Percentiles rank a stretch among this genome's conserved stretches.
Evolutionary conservation across 352 stramenopile species (phyloP).

Genomic region (Phytophthora europaea): DNA sequence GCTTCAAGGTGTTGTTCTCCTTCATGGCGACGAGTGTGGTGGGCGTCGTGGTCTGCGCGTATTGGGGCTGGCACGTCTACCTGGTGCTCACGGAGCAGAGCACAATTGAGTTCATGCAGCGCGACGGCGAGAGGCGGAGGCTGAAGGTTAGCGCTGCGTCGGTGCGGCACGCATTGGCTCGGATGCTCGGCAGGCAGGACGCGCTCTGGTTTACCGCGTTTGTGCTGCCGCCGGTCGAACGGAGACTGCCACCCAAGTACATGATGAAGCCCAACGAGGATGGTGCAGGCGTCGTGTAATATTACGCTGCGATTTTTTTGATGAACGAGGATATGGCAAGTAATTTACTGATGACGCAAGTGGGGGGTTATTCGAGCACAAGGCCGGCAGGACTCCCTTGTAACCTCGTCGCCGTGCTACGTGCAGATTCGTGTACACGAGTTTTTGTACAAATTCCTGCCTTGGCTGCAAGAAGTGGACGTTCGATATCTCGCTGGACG

Average conservation of each 20-base stretch:
- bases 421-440: too few species aligned
- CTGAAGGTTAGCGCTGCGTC: conserved; percentile 22
- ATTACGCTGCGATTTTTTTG: too few species aligned
- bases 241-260: conserved; percentile 30
- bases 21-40: conserved; percentile 52
- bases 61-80: conserved; percentile 60
- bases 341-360: too few species aligned
- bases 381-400: too few species aligned
- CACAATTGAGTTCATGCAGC: conserved; percentile 52
- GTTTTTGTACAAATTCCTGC: too few species aligned
- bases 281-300: too few species aligned
- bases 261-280: conserved; percentile 1
- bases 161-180: conserved; percentile 23
- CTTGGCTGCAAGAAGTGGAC: too few species aligned
- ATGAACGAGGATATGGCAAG: too few species aligned
- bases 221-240: conserved; percentile 25
- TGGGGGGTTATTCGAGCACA: too few species aligned
- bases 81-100: conserved; percentile 55
- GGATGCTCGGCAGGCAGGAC: conserved; percentile 43
- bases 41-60: conserved; percentile 40
- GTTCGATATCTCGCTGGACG: too few species aligned
- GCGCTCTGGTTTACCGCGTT: conserved; percentile 41
- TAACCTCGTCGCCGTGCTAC: too few species aligned
- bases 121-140: conserved; percentile 21
- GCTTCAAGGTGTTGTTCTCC: conserved; percentile 45